A percentile compares a stretch with the other conserved stretches of the same genome.
These are phyloP conservation scores for Smittium mucronatum DNA, from an alignment of 371 early-diverging fungal species.

Conservation along the genomic window DNA sequence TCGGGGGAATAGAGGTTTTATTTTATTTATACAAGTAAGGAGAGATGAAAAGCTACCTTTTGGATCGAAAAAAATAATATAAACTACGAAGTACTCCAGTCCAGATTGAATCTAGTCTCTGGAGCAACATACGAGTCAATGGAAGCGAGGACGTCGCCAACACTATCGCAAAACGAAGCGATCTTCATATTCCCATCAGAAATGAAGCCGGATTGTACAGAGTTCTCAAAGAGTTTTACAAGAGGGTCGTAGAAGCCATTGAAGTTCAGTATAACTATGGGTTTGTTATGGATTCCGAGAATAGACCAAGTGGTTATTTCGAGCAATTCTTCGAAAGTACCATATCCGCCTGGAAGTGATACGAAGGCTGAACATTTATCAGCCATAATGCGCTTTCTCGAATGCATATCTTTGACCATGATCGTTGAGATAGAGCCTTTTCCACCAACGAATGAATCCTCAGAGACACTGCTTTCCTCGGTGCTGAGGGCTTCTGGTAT, in stretches of 20 bases:
- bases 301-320: slow-evolving; percentile 73
- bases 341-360: slow-evolving; percentile 75
- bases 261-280: slow-evolving; percentile 60
- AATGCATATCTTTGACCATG: slow-evolving; percentile 70
- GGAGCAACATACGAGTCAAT: slow-evolving; percentile 45
- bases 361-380: slow-evolving; percentile 59
- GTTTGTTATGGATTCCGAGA: slow-evolving; percentile 58
- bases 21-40: background rate
- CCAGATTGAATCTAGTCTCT: slow-evolving; percentile 36
- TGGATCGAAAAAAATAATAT: background rate
- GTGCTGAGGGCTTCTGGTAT: slow-evolving; percentile 54
- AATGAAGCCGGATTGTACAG: slow-evolving; percentile 33
- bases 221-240: slow-evolving; percentile 43
- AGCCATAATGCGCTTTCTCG: slow-evolving; percentile 64
- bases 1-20: too few relatives aligned
- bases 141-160: slow-evolving; percentile 42
- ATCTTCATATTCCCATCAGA: slow-evolving; percentile 31
- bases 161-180: slow-evolving; percentile 44
- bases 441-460: slow-evolving; percentile 17
- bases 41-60: background rate
- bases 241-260: slow-evolving; percentile 57
- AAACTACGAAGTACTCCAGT: slow-evolving; percentile 30
- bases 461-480: slow-evolving; percentile 13
- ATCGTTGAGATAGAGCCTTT: slow-evolving; percentile 43
- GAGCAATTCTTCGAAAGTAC: slow-evolving; percentile 74